phyloP scores from a whole-genome alignment of 164 flowering plant genomes.

The Tinospora cordifolia region DNA sequence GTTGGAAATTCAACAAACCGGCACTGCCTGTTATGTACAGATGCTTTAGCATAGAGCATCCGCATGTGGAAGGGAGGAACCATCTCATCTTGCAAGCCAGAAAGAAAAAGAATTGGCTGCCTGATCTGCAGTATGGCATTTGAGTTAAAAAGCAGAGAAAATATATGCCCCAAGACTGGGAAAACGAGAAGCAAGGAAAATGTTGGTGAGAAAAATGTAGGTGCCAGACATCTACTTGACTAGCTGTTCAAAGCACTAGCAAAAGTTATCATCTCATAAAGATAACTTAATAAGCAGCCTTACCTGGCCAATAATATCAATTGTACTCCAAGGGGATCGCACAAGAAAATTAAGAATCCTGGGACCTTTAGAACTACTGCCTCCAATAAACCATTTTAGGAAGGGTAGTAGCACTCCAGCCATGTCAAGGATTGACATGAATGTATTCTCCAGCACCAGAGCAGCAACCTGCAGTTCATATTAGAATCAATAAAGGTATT shows the following conservation, averaged over 20 bases:
- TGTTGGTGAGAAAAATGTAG: too few relatives aligned
- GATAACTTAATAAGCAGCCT: constrained; percentile 11
- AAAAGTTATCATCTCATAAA: too few relatives aligned
- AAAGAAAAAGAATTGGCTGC: constrained; percentile 86
- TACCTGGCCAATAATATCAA: constrained; percentile 82
- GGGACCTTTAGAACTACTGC: constrained; percentile 66
- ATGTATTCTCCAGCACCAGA: constrained; percentile 86
- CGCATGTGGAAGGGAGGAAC: constrained; percentile 93
- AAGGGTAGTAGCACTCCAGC: constrained; percentile 91
- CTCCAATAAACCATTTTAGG: constrained; percentile 89
- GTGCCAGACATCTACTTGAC: too few relatives aligned
- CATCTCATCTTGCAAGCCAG: constrained; percentile 98
- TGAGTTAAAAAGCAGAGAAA: neutral
- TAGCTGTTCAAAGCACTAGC: too few relatives aligned
- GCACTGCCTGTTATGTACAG: constrained; percentile 51
- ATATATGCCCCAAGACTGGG: neutral
- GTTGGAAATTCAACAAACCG: constrained; percentile 73
- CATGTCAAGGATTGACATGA: constrained; percentile 97
- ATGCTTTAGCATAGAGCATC: constrained; percentile 85
- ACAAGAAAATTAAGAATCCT: constrained; percentile 73
- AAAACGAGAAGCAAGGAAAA: neutral
- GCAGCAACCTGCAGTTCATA: constrained; percentile 57
- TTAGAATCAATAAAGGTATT: neutral
- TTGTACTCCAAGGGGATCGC: constrained; percentile 93
- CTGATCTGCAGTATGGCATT: constrained; percentile 43